Conservation (phyloP, 2,329 filamentous ascomycete species). For the Paramyrothecium sp. region DNA sequence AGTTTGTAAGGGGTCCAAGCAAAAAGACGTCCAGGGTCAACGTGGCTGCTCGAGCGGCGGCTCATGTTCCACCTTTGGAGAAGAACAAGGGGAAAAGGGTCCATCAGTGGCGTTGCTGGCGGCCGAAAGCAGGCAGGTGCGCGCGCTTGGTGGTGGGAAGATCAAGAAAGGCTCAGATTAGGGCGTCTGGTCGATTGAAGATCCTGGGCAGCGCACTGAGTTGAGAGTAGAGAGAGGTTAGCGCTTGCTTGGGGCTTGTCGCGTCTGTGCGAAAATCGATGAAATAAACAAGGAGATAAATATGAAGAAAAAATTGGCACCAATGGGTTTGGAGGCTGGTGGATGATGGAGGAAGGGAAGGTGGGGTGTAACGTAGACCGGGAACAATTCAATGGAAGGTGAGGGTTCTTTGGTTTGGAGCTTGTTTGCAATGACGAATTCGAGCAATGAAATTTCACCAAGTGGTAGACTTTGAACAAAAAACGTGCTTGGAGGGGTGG, state of each 20-base stretch:
- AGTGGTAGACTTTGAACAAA: neutral
- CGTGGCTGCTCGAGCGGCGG: neutral
- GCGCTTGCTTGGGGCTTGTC: neutral
- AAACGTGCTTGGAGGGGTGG: conserved; percentile 24
- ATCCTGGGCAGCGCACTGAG: neutral
- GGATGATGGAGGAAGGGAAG: neutral
- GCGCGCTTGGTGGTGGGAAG: neutral
- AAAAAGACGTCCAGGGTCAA: neutral
- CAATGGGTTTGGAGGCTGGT: neutral
- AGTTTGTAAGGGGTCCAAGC: neutral
- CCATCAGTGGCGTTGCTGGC: neutral
- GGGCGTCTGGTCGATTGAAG: neutral
- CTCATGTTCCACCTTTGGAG: neutral
- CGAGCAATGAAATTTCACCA: neutral
- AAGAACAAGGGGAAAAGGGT: neutral
- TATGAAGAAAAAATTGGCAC: too few relatives aligned
- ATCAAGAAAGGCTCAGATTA: too few relatives aligned
- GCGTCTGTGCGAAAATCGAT: too few relatives aligned
- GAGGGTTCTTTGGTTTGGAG: neutral
- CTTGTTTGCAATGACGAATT: neutral
- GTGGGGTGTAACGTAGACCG: neutral
- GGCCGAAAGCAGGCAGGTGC: neutral
- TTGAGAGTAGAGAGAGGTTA: neutral
- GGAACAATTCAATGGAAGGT: neutral
- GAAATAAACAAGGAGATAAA: too few relatives aligned